Percentiles rank a stretch among this genome's conserved stretches.
These are phyloP conservation scores for Sisymbrium altissimum DNA, from an alignment of 345 rosid genomes.

Conservation along the genomic window DNA sequence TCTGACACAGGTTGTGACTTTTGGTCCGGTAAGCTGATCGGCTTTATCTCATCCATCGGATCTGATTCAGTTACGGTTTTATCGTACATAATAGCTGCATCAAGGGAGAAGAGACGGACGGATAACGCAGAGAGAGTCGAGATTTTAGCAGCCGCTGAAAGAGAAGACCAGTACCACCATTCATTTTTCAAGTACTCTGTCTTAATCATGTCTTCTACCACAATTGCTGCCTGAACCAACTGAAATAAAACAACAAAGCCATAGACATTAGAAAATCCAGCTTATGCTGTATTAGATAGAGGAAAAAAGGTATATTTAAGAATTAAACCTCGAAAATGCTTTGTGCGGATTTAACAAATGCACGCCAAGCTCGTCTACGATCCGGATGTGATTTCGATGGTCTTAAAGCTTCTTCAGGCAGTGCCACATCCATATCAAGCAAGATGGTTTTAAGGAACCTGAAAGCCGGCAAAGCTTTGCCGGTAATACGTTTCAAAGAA, in stretches of 20 bases:
- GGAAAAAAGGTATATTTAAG: neutral
- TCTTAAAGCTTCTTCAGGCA: conserved; percentile 70
- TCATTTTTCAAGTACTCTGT: conserved; percentile 72
- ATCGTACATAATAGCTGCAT: conserved; percentile 73
- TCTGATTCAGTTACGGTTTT: conserved; percentile 37
- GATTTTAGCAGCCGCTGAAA: conserved; percentile 81
- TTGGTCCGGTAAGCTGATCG: conserved; percentile 34
- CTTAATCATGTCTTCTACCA: conserved; percentile 88
- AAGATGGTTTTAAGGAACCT: conserved; percentile 68
- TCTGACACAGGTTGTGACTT: conserved; percentile 43
- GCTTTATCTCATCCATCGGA: conserved; percentile 40
- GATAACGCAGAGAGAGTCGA: conserved; percentile 80
- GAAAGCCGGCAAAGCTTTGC: conserved; percentile 49
- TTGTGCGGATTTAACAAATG: conserved; percentile 70
- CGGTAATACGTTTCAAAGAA: conserved; percentile 65
- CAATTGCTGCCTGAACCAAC: conserved; percentile 87
- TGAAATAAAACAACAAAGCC: conserved; percentile 31
- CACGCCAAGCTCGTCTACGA: conserved; percentile 81
- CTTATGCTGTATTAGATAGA: neutral
- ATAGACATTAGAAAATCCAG: conserved; percentile 1
- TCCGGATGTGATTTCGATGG: conserved; percentile 57
- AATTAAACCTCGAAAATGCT: conserved; percentile 75
- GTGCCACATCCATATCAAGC: conserved; percentile 93
- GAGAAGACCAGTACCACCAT: conserved; percentile 99
- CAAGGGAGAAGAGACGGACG: conserved; percentile 75